phyloP scores from a whole-genome alignment of 768 basidiomycete genomes.

The Lactarius sp. region DNA sequence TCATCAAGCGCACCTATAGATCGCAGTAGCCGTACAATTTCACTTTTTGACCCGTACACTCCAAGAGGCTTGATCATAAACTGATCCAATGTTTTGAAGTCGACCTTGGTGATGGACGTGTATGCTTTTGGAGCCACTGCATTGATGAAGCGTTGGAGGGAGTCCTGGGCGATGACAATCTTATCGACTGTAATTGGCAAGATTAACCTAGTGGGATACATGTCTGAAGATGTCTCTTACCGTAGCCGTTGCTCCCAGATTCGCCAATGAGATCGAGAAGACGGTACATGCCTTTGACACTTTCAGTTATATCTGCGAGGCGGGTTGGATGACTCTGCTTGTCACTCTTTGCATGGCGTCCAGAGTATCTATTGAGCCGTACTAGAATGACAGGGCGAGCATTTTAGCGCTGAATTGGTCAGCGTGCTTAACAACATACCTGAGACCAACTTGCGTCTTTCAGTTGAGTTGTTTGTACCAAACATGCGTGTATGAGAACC shows the following conservation, averaged over 20 bases:
- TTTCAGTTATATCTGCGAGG: too few species aligned
- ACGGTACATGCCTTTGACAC: slow-evolving; percentile 24
- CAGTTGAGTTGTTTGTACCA: slow-evolving; percentile 29
- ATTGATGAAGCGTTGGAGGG: too few species aligned
- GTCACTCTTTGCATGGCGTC: too few species aligned
- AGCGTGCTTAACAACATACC: slow-evolving; percentile 34
- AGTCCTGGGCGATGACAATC: too few species aligned
- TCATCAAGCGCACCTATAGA: slow-evolving; percentile 36
- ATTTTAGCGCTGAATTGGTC: too few species aligned
- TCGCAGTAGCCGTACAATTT: slow-evolving; percentile 27
- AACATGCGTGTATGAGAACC: background rate
- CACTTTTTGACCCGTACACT: slow-evolving; percentile 44
- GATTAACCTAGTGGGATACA: too few species aligned
- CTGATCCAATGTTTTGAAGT: too few species aligned
- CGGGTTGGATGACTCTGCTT: too few species aligned
- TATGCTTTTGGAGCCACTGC: slow-evolving; percentile 45
- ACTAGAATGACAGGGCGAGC: too few species aligned
- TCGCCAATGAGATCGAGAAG: slow-evolving; percentile 53
- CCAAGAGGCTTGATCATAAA: too few species aligned
- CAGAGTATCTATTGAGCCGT: too few species aligned
- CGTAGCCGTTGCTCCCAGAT: slow-evolving; percentile 45
- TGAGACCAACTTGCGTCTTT: too few species aligned
- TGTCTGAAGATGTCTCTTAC: slow-evolving; percentile 31
- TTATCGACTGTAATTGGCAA: background rate
- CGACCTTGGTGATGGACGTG: slow-evolving; percentile 37